Evolutionary conservation across 208 protist species (phyloP), one percentile per base, ranked within the genome.

Genomic region (Acanthamoeba culbertsoni): DNA sequence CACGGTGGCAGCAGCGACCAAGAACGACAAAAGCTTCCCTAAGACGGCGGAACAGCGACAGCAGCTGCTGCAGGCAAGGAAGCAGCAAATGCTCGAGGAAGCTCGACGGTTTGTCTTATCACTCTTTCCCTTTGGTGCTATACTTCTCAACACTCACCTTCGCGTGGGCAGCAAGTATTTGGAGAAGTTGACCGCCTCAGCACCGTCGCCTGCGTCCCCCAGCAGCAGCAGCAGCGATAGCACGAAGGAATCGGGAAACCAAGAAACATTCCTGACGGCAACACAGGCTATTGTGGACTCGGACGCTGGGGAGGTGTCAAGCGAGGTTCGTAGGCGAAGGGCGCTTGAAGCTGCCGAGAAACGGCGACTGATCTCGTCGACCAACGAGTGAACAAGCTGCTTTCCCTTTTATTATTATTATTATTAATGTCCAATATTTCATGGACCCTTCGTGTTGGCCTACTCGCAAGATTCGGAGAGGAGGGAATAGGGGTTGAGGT

Each of bases 1-100:
- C n/a, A 35, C 28, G 3, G 37, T 6, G 12, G 68, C 35, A n/a
- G 59, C 23, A 68, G 23, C 7, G 7, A 33, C n/a, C 0, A 40
- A 6, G 4, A n/a, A 33, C 6, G 37, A 12, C 40, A 79, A 79
- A 35, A 35, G 35, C 68, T 79, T 79, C 12, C 68, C 68, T 40
- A 79, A 79, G 68, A 79, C 26, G 12, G 68, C 68, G 37, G 68
- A 43, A 40, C 37, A 79, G 37, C 68, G 68, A 48, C 68, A 79
- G 68, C 68, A 79, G 68, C 68, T 79, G n/a, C 68, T 79, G 40
- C 68, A 79, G 68, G 18, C 33, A 20, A 8, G 68, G 20, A 79
- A 79, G 68, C 68, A 79, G 68, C 68, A 79, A 40, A 79, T 79
- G 68, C 10, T 79, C 68, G 68, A 79, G 28, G 68, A 79, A n/a